Evolutionary conservation across 108 stramenopile species (phyloP), one percentile per base, ranked within the genome.

Genomic region (Pinguiococcus pyrenoidosus): DNA sequence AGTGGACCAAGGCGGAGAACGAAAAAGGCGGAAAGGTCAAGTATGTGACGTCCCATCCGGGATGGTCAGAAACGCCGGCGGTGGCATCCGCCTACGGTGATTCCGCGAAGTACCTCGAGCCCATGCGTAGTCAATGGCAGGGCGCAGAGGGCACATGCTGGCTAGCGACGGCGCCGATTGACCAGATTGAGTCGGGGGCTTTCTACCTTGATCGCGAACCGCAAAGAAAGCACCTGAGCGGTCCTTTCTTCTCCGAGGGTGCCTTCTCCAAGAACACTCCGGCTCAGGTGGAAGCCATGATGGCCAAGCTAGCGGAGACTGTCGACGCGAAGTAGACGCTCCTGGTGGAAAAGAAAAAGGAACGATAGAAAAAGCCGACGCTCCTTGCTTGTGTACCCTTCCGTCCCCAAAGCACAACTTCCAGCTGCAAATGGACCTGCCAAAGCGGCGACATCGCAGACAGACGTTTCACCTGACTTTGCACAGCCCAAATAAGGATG

Each of bases 101-200:
- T 8, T 40, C 64, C 21, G 74, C 77, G 39, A 81, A 80, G 55
- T 80, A 73, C 54, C 62, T 92, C 13, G 66, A 88, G 39, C 90
- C 90, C 7, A 56, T 92, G 64, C 58, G 90, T 43, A 76, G 51
- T 0, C 32, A 66, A 2, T 92, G 90, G 90, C 69, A 92, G 61
- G 90, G 90, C 18, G 68, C 90, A 0, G 90, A 92, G 66, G 90
- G 87, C 17, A 82, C 85, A 26, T 62, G 72, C 12, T 92, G 84
- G 84, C 46, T 92, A n/a, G n/a, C 27, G 72, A 68, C 52, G 51
- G 52, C 7, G 63, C 79, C 12, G 39, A 71, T 4, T 47, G 45
- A 20, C 54, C 57, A 79, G 35, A 27, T 92, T 12, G 67, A 78
- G 46, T 49, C 54, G 42, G 90, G 90, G 14, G 84, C 56, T 7